A percentile compares a stretch with the other conserved stretches of the same genome.
Evolutionary conservation across 2,329 filamentous ascomycete species (phyloP).

Genomic region (Parafenestella ontariensis): DNA sequence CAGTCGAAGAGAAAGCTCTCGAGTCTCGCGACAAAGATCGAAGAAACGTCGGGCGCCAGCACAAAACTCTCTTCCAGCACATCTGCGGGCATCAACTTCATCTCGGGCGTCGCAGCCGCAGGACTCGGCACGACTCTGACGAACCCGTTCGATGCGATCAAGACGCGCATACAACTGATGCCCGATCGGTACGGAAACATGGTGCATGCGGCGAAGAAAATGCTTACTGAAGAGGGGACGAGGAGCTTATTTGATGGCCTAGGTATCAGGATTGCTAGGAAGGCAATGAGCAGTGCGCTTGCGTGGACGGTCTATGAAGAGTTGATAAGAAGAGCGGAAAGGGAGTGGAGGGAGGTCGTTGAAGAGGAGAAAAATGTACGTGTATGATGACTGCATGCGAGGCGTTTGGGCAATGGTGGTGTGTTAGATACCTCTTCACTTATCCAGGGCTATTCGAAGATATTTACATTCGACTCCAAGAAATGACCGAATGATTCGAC

Average conservation of each 20-base stretch:
- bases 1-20: slow-evolving; percentile 73
- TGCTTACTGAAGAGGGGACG: slow-evolving; percentile 82
- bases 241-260: slow-evolving; percentile 85
- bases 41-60: slow-evolving; percentile 34
- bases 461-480: not conserved
- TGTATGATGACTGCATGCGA: slow-evolving; percentile 15
- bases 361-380: slow-evolving; percentile 25
- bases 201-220: slow-evolving; percentile 75
- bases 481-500: not conserved
- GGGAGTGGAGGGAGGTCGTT: slow-evolving; percentile 38
- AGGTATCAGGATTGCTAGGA: slow-evolving; percentile 84
- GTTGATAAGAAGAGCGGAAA: slow-evolving; percentile 76
- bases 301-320: slow-evolving; percentile 99
- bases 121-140: slow-evolving; percentile 85
- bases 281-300: slow-evolving; percentile 90
- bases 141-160: slow-evolving; percentile 96
- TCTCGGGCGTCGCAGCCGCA: slow-evolving; percentile 80
- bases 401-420: slow-evolving; percentile 5
- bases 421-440: slow-evolving; percentile 13
- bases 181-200: slow-evolving; percentile 84
- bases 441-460: slow-evolving; percentile 3
- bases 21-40: slow-evolving; percentile 37
- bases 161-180: slow-evolving; percentile 92
- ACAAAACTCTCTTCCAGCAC: slow-evolving; percentile 39
- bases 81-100: slow-evolving; percentile 80